These are phyloP conservation scores for Lactarius pseudohatsudake DNA, from an alignment of 768 basidiomycete genomes.

Conservation along the genomic window DNA sequence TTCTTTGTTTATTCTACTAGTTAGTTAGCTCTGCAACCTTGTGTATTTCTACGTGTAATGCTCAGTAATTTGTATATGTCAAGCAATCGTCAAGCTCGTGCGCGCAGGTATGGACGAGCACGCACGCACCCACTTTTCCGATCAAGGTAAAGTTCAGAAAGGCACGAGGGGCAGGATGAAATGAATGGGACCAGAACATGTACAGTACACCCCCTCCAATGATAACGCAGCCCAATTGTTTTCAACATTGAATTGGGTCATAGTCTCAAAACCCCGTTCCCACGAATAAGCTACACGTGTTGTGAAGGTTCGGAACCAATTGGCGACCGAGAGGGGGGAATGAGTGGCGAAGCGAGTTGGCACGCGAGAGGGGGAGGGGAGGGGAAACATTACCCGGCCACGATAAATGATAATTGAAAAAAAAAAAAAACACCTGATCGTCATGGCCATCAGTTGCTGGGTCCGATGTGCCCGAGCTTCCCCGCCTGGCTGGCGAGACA, in stretches of 20 bases:
- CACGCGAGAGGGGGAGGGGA: neutral
- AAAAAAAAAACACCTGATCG: neutral
- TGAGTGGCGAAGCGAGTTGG: neutral
- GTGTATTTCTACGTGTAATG: constrained; percentile 4
- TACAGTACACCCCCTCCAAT: no score
- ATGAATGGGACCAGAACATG: neutral
- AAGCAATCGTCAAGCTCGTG: neutral
- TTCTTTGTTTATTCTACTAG: neutral
- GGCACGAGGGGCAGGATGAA: neutral
- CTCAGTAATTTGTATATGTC: constrained; percentile 4
- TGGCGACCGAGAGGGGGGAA: neutral
- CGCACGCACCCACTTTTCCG: neutral
- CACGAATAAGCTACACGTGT: neutral
- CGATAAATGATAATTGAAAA: neutral
- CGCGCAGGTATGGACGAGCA: neutral
- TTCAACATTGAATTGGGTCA: neutral
- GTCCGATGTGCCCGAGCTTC: neutral
- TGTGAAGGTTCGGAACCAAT: neutral
- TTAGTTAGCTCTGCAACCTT: neutral
- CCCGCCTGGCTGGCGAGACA: neutral
- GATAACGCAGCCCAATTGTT: neutral
- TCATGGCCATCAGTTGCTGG: neutral
- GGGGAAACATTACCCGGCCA: neutral
- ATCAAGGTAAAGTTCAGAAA: neutral
- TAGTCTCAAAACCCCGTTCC: no score